Conservation (phyloP, 2,329 filamentous ascomycete genomes). For the Apiospora hydei region DNA sequence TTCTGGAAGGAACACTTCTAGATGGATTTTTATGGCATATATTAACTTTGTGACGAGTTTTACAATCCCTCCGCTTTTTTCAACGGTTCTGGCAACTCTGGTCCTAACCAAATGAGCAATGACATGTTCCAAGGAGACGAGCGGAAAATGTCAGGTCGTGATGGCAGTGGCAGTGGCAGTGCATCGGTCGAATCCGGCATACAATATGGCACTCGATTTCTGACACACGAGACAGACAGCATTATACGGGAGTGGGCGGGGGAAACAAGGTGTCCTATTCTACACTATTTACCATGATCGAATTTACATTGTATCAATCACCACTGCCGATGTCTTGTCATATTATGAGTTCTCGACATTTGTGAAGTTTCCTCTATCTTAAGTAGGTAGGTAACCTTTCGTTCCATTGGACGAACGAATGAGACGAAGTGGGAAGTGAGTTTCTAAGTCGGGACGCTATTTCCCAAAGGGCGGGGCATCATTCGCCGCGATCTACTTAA, state of each 20-base stretch:
- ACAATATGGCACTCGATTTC: neutral
- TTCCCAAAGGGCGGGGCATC: neutral
- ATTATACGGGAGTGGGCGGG: constrained; percentile 11
- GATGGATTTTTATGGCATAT: constrained; percentile 18
- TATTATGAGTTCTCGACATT: neutral
- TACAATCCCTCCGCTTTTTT: neutral
- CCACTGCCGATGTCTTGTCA: neutral
- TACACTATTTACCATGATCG: constrained; percentile 13
- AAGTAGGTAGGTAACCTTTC: neutral
- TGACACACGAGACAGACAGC: constrained; percentile 6
- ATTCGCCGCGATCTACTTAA: neutral
- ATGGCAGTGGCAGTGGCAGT: neutral
- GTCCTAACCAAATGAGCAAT: neutral
- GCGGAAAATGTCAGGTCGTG: neutral
- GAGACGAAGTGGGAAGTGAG: constrained; percentile 3
- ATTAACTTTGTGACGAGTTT: neutral
- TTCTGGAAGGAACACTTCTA: constrained; percentile 99
- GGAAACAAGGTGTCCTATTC: neutral
- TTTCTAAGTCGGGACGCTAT: neutral
- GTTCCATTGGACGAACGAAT: neutral
- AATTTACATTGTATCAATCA: constrained; percentile 12
- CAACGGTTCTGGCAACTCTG: neutral
- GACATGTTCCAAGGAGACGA: neutral
- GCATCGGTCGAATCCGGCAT: neutral
- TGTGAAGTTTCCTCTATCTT: neutral